A percentile compares a stretch with the other conserved stretches of the same genome.
Conservation (phyloP, 164 flowering plant species). For the Annona cherimola region DNA sequence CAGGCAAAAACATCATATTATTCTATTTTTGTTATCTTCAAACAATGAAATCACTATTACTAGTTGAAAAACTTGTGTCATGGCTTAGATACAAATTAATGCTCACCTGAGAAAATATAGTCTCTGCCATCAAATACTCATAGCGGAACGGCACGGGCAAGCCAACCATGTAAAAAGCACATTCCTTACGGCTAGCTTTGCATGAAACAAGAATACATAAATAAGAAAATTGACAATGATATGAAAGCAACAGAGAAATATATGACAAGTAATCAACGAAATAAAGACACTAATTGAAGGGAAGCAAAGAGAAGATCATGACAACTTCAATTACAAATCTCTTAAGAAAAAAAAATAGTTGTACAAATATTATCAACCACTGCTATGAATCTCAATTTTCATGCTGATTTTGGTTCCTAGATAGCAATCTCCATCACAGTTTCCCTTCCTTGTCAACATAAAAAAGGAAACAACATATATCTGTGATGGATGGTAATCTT, state of each 20-base stretch:
- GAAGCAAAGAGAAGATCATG: not conserved
- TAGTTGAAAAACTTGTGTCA: too few relatives aligned
- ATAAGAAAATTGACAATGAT: slow-evolving; percentile 15
- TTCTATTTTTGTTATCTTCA: too few relatives aligned
- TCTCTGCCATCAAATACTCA: slow-evolving; percentile 98
- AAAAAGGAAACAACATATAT: too few relatives aligned
- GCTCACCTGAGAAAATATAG: slow-evolving; percentile 91
- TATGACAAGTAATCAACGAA: not conserved
- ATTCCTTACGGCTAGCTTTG: slow-evolving; percentile 99
- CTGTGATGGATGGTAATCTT: too few relatives aligned
- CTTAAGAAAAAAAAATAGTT: too few relatives aligned
- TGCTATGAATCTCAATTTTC: not conserved
- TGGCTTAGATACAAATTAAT: not conserved
- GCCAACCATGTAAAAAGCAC: slow-evolving; percentile 86
- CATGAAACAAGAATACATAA: slow-evolving; percentile 43
- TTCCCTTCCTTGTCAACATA: too few relatives aligned
- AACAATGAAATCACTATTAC: too few relatives aligned
- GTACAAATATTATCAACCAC: not conserved
- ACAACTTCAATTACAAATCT: not conserved
- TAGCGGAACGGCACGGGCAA: slow-evolving; percentile 95
- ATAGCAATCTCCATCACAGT: too few relatives aligned
- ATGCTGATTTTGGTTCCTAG: not conserved
- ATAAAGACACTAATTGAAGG: not conserved
- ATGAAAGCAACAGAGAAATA: not conserved
- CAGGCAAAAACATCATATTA: too few relatives aligned